phyloP scores from a whole-genome alignment of 2,329 filamentous ascomycete species.

The Curvularia sp. region DNA sequence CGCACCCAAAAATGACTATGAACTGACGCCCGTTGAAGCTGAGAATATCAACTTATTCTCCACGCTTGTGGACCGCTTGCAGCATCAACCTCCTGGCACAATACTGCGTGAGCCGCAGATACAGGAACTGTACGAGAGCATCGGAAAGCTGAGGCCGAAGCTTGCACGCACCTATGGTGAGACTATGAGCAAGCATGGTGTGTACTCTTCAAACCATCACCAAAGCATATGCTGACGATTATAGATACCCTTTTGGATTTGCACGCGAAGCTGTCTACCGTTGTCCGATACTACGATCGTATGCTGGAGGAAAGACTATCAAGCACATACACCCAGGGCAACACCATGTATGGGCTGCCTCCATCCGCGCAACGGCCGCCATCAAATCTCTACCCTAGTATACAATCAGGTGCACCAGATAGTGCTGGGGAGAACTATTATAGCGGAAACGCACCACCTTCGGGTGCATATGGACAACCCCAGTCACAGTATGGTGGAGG shows the following conservation, averaged over 20 bases:
- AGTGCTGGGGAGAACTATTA: slow-evolving; percentile 80
- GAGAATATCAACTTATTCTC: slow-evolving; percentile 98
- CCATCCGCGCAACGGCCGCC: slow-evolving; percentile 52
- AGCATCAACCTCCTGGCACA: slow-evolving; percentile 93
- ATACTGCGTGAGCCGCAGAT: slow-evolving; percentile 98
- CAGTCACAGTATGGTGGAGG: slow-evolving; percentile 62
- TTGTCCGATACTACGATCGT: slow-evolving; percentile 95
- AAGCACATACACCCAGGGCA: slow-evolving; percentile 86
- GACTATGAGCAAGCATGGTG: slow-evolving; percentile 99
- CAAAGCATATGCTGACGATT: slow-evolving; percentile 42
- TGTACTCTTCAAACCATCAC: slow-evolving; percentile 40
- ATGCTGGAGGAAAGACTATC: slow-evolving; percentile 97
- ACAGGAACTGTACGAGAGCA: slow-evolving; percentile 96
- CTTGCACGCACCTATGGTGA: slow-evolving; percentile 95
- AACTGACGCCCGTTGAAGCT: slow-evolving; percentile 89
- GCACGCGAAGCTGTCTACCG: slow-evolving; percentile 92
- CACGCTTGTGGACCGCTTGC: slow-evolving; percentile 89
- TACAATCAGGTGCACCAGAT: slow-evolving; percentile 52
- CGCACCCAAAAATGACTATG: slow-evolving; percentile 89
- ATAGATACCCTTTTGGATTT: slow-evolving; percentile 90
- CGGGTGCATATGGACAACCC: slow-evolving; percentile 58
- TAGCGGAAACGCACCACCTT: slow-evolving; percentile 66
- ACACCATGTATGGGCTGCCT: slow-evolving; percentile 52
- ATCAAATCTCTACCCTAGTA: slow-evolving; percentile 73
- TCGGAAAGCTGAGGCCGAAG: slow-evolving; percentile 91